A percentile compares a stretch with the other conserved stretches of the same genome.
These are phyloP conservation scores for Calonectria henricotiae DNA, from an alignment of 2,329 filamentous ascomycete genomes.

Conservation along the genomic window DNA sequence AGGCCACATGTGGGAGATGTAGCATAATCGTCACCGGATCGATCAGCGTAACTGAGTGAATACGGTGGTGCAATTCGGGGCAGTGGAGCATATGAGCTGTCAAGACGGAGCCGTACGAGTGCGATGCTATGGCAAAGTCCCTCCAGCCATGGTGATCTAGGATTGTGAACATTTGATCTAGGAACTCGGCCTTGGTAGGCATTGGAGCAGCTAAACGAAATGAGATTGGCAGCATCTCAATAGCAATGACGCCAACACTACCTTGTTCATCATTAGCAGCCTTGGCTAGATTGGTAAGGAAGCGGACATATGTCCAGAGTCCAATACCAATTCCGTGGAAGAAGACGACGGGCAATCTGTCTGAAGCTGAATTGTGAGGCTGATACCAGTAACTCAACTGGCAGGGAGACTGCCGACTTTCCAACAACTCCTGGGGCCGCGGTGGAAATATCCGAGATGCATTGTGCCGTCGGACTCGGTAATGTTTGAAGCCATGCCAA, in stretches of 20 bases:
- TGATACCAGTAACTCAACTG: slow-evolving; percentile 77
- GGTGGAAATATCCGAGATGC: slow-evolving; percentile 70
- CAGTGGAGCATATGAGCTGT: slow-evolving; percentile 75
- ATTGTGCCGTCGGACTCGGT: slow-evolving; percentile 58
- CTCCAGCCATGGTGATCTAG: slow-evolving; percentile 72
- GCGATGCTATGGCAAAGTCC: slow-evolving; percentile 73
- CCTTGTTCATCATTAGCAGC: slow-evolving; percentile 53
- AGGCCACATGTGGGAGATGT: slow-evolving; percentile 80
- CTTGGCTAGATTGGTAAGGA: slow-evolving; percentile 68
- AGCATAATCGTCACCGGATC: slow-evolving; percentile 79
- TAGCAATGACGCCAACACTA: slow-evolving; percentile 74
- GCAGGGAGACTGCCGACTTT: slow-evolving; percentile 65
- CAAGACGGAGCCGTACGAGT: slow-evolving; percentile 77
- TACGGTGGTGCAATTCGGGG: slow-evolving; percentile 64
- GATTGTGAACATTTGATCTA: slow-evolving; percentile 71
- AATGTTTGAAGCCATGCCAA: slow-evolving; percentile 68
- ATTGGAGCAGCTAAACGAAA: slow-evolving; percentile 74
- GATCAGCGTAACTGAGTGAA: slow-evolving; percentile 66
- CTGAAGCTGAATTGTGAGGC: slow-evolving; percentile 67
- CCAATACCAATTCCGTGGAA: slow-evolving; percentile 82
- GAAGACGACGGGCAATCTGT: slow-evolving; percentile 75
- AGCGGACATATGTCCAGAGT: slow-evolving; percentile 74
- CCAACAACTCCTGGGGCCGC: slow-evolving; percentile 67
- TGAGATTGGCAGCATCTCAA: slow-evolving; percentile 78
- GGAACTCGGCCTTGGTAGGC: slow-evolving; percentile 68